Percentiles rank a stretch among this genome's conserved stretches.
Conservation (phyloP, 164 flowering plant genomes). For the Macadamia integrifolia region DNA sequence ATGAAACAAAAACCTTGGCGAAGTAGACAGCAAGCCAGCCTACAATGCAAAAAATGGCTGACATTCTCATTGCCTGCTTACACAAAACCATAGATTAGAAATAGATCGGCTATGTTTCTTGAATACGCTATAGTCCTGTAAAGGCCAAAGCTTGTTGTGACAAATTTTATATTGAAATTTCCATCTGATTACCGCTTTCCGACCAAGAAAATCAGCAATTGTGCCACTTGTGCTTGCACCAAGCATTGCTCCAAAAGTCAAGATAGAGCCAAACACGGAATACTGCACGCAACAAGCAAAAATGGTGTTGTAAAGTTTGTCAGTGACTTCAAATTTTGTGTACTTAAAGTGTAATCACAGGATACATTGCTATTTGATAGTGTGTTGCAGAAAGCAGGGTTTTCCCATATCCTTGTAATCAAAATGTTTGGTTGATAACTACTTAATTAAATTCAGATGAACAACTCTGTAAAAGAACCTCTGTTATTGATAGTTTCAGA, state of each 20-base stretch:
- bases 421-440: too few species aligned
- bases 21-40: slow-evolving; percentile 83
- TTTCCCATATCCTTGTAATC: too few species aligned
- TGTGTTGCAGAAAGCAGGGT: too few species aligned
- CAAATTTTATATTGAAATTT: not conserved
- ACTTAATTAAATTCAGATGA: too few species aligned
- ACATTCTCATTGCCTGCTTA: slow-evolving; percentile 67
- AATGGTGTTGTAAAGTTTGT: too few species aligned
- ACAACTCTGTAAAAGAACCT: too few species aligned
- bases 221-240: slow-evolving; percentile 70
- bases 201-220: slow-evolving; percentile 57
- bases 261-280: slow-evolving; percentile 67
- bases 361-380: too few species aligned
- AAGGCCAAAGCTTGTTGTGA: not conserved
- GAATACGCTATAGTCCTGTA: not conserved
- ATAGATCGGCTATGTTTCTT: not conserved
- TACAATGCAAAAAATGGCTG: slow-evolving; percentile 48
- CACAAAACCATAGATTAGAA: slow-evolving; percentile 1
- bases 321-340: too few species aligned
- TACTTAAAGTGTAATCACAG: too few species aligned
- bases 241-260: slow-evolving; percentile 75
- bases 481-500: too few species aligned
- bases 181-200: slow-evolving; percentile 51
- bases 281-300: slow-evolving; percentile 28
- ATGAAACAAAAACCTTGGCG: slow-evolving; percentile 40